phyloP scores from a whole-genome alignment of 371 early-diverging fungal genomes.

The Mucor saturninus region DNA sequence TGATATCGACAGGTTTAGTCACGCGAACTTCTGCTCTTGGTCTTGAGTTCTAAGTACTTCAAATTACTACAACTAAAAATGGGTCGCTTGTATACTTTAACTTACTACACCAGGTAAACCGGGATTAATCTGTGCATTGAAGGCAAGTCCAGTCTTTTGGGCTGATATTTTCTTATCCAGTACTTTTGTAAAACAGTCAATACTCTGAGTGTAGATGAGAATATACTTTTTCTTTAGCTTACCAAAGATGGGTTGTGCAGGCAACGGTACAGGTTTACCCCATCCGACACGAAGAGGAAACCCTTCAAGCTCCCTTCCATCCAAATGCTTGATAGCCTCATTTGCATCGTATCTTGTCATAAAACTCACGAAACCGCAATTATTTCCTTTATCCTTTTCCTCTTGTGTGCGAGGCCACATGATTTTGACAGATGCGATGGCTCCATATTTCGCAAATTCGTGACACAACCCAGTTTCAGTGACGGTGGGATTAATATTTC shows the following conservation, averaged over 20 bases:
- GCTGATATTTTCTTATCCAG: slow-evolving; percentile 37
- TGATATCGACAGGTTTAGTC: slow-evolving; percentile 63
- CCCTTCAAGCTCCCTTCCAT: slow-evolving; percentile 74
- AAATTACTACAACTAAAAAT: neutral
- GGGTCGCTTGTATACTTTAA: too few relatives aligned
- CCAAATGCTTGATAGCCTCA: slow-evolving; percentile 72
- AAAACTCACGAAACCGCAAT: slow-evolving; percentile 91
- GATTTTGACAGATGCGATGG: slow-evolving; percentile 93
- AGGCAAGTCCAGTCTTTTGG: slow-evolving; percentile 64
- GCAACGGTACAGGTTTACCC: slow-evolving; percentile 89
- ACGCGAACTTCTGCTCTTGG: slow-evolving; percentile 72
- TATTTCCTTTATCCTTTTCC: slow-evolving; percentile 77
- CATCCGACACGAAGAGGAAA: slow-evolving; percentile 79
- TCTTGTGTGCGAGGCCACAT: slow-evolving; percentile 95
- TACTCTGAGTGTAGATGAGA: too few relatives aligned
- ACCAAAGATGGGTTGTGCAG: slow-evolving; percentile 76
- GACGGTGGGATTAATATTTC: slow-evolving; percentile 74
- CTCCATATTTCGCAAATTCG: slow-evolving; percentile 83
- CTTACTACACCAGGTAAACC: slow-evolving; percentile 28
- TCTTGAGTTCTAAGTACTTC: slow-evolving; percentile 21
- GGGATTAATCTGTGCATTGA: slow-evolving; percentile 66
- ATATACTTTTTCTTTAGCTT: neutral
- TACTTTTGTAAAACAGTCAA: slow-evolving; percentile 19
- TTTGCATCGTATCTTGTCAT: slow-evolving; percentile 83
- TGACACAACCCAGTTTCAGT: slow-evolving; percentile 59